Evolutionary conservation across 352 stramenopile species (phyloP), one percentile per base, ranked within the genome.

Genomic region (Pythium myriotylum): DNA sequence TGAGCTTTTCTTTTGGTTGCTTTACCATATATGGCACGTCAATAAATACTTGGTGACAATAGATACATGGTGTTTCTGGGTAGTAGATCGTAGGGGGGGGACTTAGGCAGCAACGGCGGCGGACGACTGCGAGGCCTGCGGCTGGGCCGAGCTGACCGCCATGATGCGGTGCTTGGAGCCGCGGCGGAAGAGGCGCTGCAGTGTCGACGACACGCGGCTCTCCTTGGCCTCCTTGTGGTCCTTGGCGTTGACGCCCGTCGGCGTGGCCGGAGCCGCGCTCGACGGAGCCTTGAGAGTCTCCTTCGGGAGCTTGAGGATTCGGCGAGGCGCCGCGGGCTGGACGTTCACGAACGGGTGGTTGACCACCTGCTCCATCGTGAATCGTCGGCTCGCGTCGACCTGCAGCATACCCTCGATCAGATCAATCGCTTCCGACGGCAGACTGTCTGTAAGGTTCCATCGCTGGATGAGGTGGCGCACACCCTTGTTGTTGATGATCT

Each of bases 321-420:
- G 46, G 23, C 60, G 47, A 17, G 52, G 33, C 14, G 16, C 56
- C 27, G 53, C 56, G 69, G 50, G 65, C 60, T 56, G 37, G 2
- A 20, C 22, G 45, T 65, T 58, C 24, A 94, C 43, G 65, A 91
- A 92, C 55, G 82, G 60, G 64, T 94, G 84, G 13, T 63, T 42
- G 20, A 90, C 70, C 43, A 94, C 81, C 47, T 77, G 49, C 41
- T 76, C 66, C 57, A 91, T 89, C n/a, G 72, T 76, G 40, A 87
- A 62, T 20, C 83, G 83, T 47, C 72, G 67, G 19, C 72, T 62
- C 24, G 80, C 59, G 66, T 92, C 79, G 10, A 84, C 77, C 39
- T 86, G 58, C 3, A 92, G 62, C 83, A 92, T 90, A 2, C 64
- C 67, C 5, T 78, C 68, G 13, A 92, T 43, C 40, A 92, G 73